Evolutionary conservation across 2,329 filamentous ascomycete species (phyloP).

Genomic region (Orbilia blumenaviensis): DNA sequence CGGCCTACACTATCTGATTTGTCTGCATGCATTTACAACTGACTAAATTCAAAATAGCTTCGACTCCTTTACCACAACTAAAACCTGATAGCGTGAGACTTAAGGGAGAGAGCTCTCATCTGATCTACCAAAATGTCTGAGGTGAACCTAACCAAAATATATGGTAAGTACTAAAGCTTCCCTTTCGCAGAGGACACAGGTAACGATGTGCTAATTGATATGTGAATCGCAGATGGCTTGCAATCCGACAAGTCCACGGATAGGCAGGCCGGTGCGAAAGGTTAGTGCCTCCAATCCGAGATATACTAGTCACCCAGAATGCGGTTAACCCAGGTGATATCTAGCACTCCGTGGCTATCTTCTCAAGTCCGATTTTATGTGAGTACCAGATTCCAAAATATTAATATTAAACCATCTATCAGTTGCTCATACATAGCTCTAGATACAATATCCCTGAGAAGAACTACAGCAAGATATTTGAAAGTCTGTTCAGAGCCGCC

Average conservation of each 20-base stretch:
- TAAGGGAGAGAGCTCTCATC: background rate
- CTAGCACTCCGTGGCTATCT: conserved; percentile 56
- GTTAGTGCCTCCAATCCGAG: conserved; percentile 10
- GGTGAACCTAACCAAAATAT: conserved; percentile 32
- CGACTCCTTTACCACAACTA: background rate
- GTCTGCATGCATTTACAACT: background rate
- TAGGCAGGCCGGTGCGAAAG: conserved; percentile 53
- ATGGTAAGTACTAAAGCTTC: conserved; percentile 32
- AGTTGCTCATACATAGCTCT: conserved; percentile 51
- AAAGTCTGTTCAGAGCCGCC: conserved; percentile 77
- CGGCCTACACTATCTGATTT: background rate
- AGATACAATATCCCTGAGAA: conserved; percentile 71
- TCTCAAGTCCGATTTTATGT: conserved; percentile 51
- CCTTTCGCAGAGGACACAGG: background rate
- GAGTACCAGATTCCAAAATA: background rate
- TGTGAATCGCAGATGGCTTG: conserved; percentile 50
- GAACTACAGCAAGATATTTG: conserved; percentile 81
- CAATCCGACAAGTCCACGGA: conserved; percentile 55
- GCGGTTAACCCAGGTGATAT: background rate
- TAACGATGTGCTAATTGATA: background rate
- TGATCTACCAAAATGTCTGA: conserved; percentile 32
- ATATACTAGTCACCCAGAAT: background rate
- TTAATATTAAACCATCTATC: background rate
- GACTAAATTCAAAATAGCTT: background rate
- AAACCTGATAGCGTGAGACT: background rate